Base-by-base conservation (phyloP, 2,329 filamentous ascomycete species). In the Penicillium sp. region DNA sequence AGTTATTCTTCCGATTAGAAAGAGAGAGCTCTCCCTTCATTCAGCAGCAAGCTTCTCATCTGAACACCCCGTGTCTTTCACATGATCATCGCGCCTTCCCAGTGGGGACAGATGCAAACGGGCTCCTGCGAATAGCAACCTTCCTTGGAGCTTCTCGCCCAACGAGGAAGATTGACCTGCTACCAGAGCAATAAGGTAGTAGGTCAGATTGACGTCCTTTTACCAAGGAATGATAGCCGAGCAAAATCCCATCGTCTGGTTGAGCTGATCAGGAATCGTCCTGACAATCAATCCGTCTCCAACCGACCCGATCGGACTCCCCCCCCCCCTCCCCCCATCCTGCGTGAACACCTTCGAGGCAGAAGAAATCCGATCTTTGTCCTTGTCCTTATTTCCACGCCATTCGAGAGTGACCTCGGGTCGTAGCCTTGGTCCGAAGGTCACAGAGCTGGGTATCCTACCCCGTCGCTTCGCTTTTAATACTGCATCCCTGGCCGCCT, bases 221-320 rank as follows among this genome's bases (percentile, higher is more conserved):
- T 70, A 55, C 43, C 52, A 57, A 59, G 71, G 66, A 68, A 67
- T 67, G 69, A 65, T 55, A 58, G 63, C 61, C 66, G 64, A 64
- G 68, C 68, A 70, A 61, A 61, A 63, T 61, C 60, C 25, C 5
- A 43, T 43, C 73, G 41, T 72, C 29, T 70, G 70, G 73, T 82
- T 82, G 84, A 82, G 78, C 84, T 88, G 85, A 85, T 84, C 79
- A 79, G 85, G 81, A 79, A 82, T 76, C 75, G 65, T 67, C 74
- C 79, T 71, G 74, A 72, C 67, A 70, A 73, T 68, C 68, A 80
- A 78, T 79, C 77, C 81, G 75, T 77, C 75, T 73, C 84, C 81
- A 84, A 83, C 82, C 71, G 78, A 76, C 79, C 80, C 77, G 70
- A 77, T 73, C 76, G 73, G 67, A 76, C 79, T 76, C 77, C 72